Conservation (phyloP, 2,329 filamentous ascomycete genomes). For the Colletotrichum liaoningense region DNA sequence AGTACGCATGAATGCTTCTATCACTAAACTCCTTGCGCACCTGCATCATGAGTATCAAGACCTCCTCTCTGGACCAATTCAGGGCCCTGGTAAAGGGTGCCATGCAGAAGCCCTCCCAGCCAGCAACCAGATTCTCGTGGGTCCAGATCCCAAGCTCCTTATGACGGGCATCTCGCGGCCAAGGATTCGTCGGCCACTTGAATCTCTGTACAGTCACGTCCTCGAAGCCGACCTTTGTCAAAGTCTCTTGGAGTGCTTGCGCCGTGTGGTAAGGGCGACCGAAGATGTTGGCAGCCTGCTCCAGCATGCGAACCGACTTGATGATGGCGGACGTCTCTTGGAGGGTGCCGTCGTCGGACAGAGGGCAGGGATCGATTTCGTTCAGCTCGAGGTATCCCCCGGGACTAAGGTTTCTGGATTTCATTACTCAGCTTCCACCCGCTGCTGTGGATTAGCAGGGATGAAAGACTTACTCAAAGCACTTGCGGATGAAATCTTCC, state of each 20-base stretch:
- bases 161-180: slow-evolving; percentile 58
- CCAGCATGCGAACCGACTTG: neutral
- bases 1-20: slow-evolving; percentile 38
- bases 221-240: slow-evolving; percentile 60
- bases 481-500: slow-evolving; percentile 37
- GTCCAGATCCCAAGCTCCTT: slow-evolving; percentile 54
- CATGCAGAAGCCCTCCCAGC: slow-evolving; percentile 41
- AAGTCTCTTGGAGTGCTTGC: slow-evolving; percentile 46
- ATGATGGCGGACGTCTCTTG: slow-evolving; percentile 3
- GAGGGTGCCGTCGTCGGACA: slow-evolving; percentile 54
- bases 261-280: slow-evolving; percentile 44
- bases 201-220: slow-evolving; percentile 57
- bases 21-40: slow-evolving; percentile 41
- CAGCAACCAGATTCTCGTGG: slow-evolving; percentile 32
- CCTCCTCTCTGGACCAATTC: slow-evolving; percentile 39
- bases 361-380: slow-evolving; percentile 51
- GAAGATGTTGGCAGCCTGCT: slow-evolving; percentile 10
- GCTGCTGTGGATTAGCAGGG: too few species aligned
- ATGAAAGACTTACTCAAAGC: slow-evolving; percentile 5
- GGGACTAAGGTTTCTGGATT: slow-evolving; percentile 46
- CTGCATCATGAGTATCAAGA: slow-evolving; percentile 38
- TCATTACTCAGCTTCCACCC: neutral
- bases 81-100: slow-evolving; percentile 41
- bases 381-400: slow-evolving; percentile 57
- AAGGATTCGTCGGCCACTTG: slow-evolving; percentile 58